These are phyloP conservation scores for Cercophora scortea DNA, from an alignment of 495 filamentous ascomycete genomes.

Conservation along the genomic window DNA sequence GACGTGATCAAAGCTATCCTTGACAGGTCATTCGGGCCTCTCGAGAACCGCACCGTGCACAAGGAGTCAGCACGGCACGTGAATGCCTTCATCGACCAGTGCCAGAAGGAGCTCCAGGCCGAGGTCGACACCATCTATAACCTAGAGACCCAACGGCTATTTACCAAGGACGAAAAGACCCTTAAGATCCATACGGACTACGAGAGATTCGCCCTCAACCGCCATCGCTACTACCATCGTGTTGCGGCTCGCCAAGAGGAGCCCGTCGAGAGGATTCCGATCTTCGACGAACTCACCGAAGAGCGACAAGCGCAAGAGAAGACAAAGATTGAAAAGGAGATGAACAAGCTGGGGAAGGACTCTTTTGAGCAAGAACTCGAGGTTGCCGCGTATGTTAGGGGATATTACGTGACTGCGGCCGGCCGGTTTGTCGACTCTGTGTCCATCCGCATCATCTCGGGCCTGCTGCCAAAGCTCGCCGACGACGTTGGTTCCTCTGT, in stretches of 20 bases:
- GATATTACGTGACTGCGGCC: conserved; percentile 45
- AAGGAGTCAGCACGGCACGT: conserved; percentile 25
- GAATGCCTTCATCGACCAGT: conserved; percentile 22
- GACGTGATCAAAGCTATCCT: conserved; percentile 22
- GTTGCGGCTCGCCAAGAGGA: conserved; percentile 16
- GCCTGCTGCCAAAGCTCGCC: conserved; percentile 31
- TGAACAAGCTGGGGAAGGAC: conserved; percentile 34
- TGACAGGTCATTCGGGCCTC: conserved; percentile 22
- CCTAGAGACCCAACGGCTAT: conserved; percentile 32
- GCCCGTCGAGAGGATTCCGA: conserved; percentile 18
- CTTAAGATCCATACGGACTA: conserved; percentile 27
- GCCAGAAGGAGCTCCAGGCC: conserved; percentile 13
- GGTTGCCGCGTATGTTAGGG: conserved; percentile 42
- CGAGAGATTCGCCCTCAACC: conserved; percentile 26
- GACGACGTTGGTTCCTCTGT: conserved; percentile 27
- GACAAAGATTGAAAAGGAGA: conserved; percentile 14
- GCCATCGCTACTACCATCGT: conserved; percentile 29
- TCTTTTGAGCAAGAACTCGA: conserved; percentile 37
- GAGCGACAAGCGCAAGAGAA: conserved; percentile 25
- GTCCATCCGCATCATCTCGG: conserved; percentile 35
- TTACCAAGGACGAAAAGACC: conserved; percentile 31
- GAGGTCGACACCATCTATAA: conserved; percentile 27
- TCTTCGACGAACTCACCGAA: conserved; percentile 33
- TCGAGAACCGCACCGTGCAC: conserved; percentile 34
- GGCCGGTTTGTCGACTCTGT: conserved; percentile 43